Percentiles rank a stretch among this genome's conserved stretches.
Evolutionary conservation across 495 filamentous ascomycete genomes (phyloP).

Genomic region (Pseudotulostoma volvatum): DNA sequence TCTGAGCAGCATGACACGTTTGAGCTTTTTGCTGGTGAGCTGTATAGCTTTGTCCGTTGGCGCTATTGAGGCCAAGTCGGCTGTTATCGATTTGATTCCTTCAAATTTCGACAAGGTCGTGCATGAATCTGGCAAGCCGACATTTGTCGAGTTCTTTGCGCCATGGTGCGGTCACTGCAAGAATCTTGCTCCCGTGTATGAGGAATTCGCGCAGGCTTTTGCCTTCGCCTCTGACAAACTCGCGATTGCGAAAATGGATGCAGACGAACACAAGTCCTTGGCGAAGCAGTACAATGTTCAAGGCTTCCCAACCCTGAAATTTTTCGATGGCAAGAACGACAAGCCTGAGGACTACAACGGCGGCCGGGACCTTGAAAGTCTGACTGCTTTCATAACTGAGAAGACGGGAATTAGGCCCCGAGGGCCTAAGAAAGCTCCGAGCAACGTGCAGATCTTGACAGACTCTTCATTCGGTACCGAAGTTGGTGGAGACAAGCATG

Average conservation of each 20-base stretch:
- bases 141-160: slow-evolving; percentile 96
- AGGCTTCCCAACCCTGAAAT: slow-evolving; percentile 95
- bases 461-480: slow-evolving; percentile 60
- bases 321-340: slow-evolving; percentile 93
- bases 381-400: slow-evolving; percentile 64
- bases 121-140: slow-evolving; percentile 82
- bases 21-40: slow-evolving; percentile 30
- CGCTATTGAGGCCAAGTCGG: slow-evolving; percentile 27
- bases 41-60: slow-evolving; percentile 24
- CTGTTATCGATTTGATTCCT: slow-evolving; percentile 72
- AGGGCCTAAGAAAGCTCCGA: slow-evolving; percentile 52
- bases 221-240: slow-evolving; percentile 66
- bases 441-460: slow-evolving; percentile 62
- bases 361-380: slow-evolving; percentile 73
- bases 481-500: slow-evolving; percentile 75
- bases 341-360: slow-evolving; percentile 73
- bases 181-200: slow-evolving; percentile 83
- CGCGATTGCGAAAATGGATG: slow-evolving; percentile 87
- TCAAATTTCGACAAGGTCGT: slow-evolving; percentile 81
- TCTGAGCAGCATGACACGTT: slow-evolving; percentile 25
- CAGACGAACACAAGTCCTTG: slow-evolving; percentile 69
- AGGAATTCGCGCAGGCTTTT: slow-evolving; percentile 69
- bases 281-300: slow-evolving; percentile 76
- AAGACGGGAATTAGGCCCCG: slow-evolving; percentile 75
- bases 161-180: slow-evolving; percentile 99